These are phyloP conservation scores for Niebla homalea DNA, from an alignment of 495 filamentous ascomycete genomes.

Conservation along the genomic window DNA sequence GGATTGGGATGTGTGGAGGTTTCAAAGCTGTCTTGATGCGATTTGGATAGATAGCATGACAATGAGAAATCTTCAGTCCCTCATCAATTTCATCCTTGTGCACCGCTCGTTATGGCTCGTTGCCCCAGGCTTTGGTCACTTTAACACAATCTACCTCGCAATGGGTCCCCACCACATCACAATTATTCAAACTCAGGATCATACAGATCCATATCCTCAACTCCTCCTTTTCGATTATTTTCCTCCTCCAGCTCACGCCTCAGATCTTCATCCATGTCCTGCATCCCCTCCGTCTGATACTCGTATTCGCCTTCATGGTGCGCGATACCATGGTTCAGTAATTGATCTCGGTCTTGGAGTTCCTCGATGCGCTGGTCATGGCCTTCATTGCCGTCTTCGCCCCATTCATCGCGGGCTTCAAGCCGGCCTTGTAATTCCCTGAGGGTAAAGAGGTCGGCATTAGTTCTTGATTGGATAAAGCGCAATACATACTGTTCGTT, in stretches of 20 bases:
- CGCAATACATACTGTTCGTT: no score
- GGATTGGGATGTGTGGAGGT: neutral
- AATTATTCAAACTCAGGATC: no score
- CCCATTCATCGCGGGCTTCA: neutral
- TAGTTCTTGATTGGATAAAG: no score
- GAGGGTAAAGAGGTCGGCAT: no score
- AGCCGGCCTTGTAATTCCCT: neutral
- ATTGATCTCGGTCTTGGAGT: neutral
- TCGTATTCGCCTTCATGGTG: neutral
- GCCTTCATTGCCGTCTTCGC: neutral
- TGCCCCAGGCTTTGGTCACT: no score
- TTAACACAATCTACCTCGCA: no score
- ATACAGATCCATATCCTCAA: neutral
- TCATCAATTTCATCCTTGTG: neutral
- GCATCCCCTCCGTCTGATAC: neutral
- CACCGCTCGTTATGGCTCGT: neutral
- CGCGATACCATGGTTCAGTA: neutral
- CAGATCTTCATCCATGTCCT: neutral
- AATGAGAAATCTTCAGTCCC: neutral
- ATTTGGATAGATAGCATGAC: neutral
- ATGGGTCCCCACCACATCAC: no score
- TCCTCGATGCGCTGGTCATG: neutral
- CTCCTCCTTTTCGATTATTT: neutral
- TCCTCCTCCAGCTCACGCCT: neutral
- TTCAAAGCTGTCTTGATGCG: neutral